Percentiles rank a stretch among this genome's conserved stretches.
Evolutionary conservation across 371 early-diverging fungal genomes (phyloP).

Genomic region (Syncephalastrum contaminatum): DNA sequence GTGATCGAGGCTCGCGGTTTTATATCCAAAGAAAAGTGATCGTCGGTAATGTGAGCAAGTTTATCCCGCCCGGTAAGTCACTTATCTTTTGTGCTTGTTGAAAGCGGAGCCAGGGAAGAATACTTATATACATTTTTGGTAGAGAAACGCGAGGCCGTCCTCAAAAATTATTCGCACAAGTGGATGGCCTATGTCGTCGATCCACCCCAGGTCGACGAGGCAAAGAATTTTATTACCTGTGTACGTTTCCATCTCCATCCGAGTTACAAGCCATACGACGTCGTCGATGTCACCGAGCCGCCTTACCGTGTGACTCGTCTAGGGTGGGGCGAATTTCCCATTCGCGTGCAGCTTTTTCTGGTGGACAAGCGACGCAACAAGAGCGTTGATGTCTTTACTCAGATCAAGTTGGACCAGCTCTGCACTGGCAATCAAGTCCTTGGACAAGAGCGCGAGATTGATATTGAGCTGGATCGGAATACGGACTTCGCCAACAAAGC

Average conservation of each 20-base stretch:
- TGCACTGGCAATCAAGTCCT: conserved; percentile 70
- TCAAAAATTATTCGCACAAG: conserved; percentile 71
- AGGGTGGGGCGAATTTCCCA: conserved; percentile 96
- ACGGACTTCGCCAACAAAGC: conserved; percentile 62
- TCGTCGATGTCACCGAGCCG: conserved; percentile 77
- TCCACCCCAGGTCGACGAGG: conserved; percentile 41
- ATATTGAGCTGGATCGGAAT: conserved; percentile 82
- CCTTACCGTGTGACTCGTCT: conserved; percentile 82
- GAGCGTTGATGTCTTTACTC: conserved; percentile 81
- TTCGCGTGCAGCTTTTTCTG: conserved; percentile 82
- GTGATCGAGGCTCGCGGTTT: conserved; percentile 76
- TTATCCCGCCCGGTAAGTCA: conserved; percentile 53
- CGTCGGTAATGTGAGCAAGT: conserved; percentile 87
- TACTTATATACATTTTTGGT: neutral
- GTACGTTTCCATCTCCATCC: conserved; percentile 90
- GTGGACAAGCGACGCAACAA: conserved; percentile 76
- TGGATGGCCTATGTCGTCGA: conserved; percentile 90
- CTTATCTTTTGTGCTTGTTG: too few species aligned
- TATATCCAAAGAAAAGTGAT: conserved; percentile 78
- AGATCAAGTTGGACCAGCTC: conserved; percentile 76
- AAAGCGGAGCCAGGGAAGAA: neutral
- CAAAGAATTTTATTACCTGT: conserved; percentile 59
- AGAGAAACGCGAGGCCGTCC: conserved; percentile 62
- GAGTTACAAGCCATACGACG: conserved; percentile 85
- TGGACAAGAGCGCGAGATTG: conserved; percentile 74